Evolutionary conservation across 2,329 filamentous ascomycete genomes (phyloP).

Genomic region (Alternaria viburni): DNA sequence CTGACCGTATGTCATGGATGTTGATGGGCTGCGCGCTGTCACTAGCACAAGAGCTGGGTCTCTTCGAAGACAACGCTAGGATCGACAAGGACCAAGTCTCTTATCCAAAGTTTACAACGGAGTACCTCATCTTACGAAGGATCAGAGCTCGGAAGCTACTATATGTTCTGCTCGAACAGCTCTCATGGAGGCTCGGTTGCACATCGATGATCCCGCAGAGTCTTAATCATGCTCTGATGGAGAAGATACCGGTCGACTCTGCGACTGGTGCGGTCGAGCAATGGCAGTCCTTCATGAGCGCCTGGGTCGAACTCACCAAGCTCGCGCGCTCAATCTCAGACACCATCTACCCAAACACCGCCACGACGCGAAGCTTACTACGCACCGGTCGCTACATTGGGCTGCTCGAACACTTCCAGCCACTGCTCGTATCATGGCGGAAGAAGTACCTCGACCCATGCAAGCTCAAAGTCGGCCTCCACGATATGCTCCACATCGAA

Average conservation of each 20-base stretch:
- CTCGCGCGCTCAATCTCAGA: conserved; percentile 60
- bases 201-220: conserved; percentile 60
- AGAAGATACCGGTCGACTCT: conserved; percentile 49
- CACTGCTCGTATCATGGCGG: conserved; percentile 50
- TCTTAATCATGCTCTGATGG: conserved; percentile 48
- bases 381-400: conserved; percentile 59
- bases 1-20: conserved; percentile 67
- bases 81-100: conserved; percentile 46
- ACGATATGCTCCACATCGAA: conserved; percentile 61
- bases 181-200: conserved; percentile 59
- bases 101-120: conserved; percentile 39
- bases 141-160: conserved; percentile 45
- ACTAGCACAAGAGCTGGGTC: conserved; percentile 59
- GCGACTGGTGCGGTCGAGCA: conserved; percentile 49
- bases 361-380: conserved; percentile 50
- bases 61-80: conserved; percentile 54
- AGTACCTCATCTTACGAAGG: conserved; percentile 40
- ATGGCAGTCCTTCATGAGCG: conserved; percentile 60
- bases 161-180: conserved; percentile 58
- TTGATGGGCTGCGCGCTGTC: conserved; percentile 61
- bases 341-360: conserved; percentile 58
- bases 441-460: conserved; percentile 49
- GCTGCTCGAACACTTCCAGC: conserved; percentile 55
- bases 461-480: conserved; percentile 48
- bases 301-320: conserved; percentile 54